Base-by-base conservation (phyloP, 768 basidiomycete species). In the Leccinum olivaceopallidum region DNA sequence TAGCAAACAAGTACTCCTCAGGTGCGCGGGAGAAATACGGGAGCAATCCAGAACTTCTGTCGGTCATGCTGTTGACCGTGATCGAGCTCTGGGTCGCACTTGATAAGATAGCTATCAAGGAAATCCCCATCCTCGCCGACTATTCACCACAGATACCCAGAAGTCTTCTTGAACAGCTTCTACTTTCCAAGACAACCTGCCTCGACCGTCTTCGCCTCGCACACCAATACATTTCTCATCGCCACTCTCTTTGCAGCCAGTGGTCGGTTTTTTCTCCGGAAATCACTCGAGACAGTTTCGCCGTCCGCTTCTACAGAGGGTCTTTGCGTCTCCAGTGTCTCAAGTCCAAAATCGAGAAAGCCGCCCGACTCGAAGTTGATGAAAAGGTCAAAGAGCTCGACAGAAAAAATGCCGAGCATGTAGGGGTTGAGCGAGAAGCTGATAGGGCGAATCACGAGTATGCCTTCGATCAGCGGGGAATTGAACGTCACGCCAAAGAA, bases 21-120 rank as follows among this genome's bases (percentile, higher is more conserved):
- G 52, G 70, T 1, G 73, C 79, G 1, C 30, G 12, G 10, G 1
- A 20, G 32, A 53, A 10, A 28, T 53, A 53, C n/a, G n/a, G 30
- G 8, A 16, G 3, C 5, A 77, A 71, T 30, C 72, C 77, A 16
- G 79, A 81, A 57, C 60, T 71, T 39, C 34, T 63, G 2, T 81
- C 81, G 0, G 59, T 77, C 5, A 77, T 80, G 72, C 56, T 82
- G 26, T 65, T 84, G 50, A 70, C 69, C 0, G n/a, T 39, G 6
- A 32, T 70, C 0, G 77, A 81, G 32, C 71, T 77, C 8, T 78
- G 69, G 71, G 57, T 74, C 1, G 76, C 65, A 0, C 58, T 78
- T 2, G 77, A 78, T 14, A 34, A 34, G 34, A 34, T 34, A 34
- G 34, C 34, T 34, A 34, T 34, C 34, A 34, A 34, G 13, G 13